phyloP scores from a whole-genome alignment of 805 yeast species.

The Tetrapisispora iriomotensis region DNA sequence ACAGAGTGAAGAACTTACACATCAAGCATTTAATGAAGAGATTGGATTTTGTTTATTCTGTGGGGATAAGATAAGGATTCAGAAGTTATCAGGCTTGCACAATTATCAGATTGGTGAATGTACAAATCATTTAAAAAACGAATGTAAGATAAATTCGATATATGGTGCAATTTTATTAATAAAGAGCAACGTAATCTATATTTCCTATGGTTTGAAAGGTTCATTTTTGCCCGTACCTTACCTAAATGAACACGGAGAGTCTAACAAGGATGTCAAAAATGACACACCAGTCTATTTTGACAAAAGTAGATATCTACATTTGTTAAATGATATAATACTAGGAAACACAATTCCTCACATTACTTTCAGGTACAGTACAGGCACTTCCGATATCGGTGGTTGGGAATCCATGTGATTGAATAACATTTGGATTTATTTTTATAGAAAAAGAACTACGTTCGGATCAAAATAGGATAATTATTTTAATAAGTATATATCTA shows the following conservation, averaged over 20 bases:
- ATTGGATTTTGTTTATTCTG: conserved; percentile 86
- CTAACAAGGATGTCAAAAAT: conserved; percentile 61
- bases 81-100: conserved; percentile 38
- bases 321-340: conserved; percentile 62
- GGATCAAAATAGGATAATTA: neutral
- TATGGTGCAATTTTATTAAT: conserved; percentile 22
- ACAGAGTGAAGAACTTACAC: conserved; percentile 29
- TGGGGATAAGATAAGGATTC: conserved; percentile 59
- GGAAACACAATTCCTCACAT: conserved; percentile 68
- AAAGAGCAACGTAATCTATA: conserved; percentile 23
- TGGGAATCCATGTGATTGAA: conserved; percentile 54
- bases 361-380: conserved; percentile 73
- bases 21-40: conserved; percentile 38
- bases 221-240: conserved; percentile 80
- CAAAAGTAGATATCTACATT: conserved; percentile 50
- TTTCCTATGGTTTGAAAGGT: conserved; percentile 64
- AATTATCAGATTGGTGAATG: conserved; percentile 66
- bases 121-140: conserved; percentile 53
- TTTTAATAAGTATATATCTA: neutral
- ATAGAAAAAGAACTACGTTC: too few species aligned
- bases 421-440: too few species aligned
- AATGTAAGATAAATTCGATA: conserved; percentile 34
- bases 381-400: conserved; percentile 79
- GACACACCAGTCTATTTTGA: conserved; percentile 65
- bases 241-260: conserved; percentile 77